phyloP scores from a whole-genome alignment of 2,329 filamentous ascomycete genomes.

The Cladosporium sp. region DNA sequence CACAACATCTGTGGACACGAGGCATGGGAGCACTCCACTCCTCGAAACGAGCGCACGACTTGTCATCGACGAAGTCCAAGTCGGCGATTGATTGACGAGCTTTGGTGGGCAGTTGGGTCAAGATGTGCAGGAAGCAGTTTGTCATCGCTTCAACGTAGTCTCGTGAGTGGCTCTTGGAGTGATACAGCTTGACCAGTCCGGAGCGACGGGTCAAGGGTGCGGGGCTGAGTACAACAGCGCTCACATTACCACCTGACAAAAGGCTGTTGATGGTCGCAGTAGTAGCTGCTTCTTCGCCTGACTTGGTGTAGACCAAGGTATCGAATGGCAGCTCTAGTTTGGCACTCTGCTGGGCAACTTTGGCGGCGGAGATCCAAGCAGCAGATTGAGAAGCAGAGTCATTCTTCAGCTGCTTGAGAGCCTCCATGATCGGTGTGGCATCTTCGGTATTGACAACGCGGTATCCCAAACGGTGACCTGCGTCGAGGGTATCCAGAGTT shows the following conservation, averaged over 20 bases:
- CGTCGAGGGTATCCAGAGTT: not conserved
- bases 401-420: slow-evolving; percentile 6
- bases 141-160: slow-evolving; percentile 10
- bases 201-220: slow-evolving; percentile 8
- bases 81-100: slow-evolving; percentile 7
- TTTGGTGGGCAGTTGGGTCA: slow-evolving; percentile 6
- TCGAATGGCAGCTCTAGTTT: slow-evolving; percentile 6
- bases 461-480: slow-evolving; percentile 6
- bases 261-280: slow-evolving; percentile 10
- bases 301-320: slow-evolving; percentile 9
- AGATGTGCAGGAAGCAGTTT: slow-evolving; percentile 13
- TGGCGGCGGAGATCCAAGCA: not conserved
- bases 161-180: slow-evolving; percentile 6
- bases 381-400: slow-evolving; percentile 8
- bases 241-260: slow-evolving; percentile 10
- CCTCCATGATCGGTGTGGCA: slow-evolving; percentile 2
- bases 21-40: slow-evolving; percentile 4
- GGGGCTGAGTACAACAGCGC: slow-evolving; percentile 7
- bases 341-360: not conserved
- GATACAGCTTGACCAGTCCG: slow-evolving; percentile 9
- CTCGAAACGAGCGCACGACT: not conserved
- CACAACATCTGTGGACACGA: not conserved
- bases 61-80: slow-evolving; percentile 14
- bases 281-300: not conserved
- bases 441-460: slow-evolving; percentile 1